Conservation (phyloP, 2,329 filamentous ascomycete genomes). For the Septoria linicola region DNA sequence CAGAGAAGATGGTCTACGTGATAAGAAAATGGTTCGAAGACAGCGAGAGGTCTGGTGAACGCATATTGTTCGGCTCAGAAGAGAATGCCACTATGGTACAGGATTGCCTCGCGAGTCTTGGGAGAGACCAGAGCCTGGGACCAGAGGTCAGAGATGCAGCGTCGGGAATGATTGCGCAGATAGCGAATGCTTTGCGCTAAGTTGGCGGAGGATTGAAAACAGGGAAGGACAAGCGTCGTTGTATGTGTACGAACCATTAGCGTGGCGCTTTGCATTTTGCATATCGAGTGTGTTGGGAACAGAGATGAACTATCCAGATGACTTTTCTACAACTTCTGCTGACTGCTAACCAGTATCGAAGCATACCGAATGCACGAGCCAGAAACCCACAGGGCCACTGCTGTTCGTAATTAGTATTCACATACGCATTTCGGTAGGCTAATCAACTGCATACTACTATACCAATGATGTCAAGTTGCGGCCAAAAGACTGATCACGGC, state of each 20-base stretch:
- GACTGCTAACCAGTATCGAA: too few relatives aligned
- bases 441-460: too few relatives aligned
- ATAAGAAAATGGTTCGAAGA: slow-evolving; percentile 61
- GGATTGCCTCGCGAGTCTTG: slow-evolving; percentile 31
- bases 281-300: too few relatives aligned
- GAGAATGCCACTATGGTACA: slow-evolving; percentile 51
- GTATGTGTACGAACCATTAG: slow-evolving; percentile 4
- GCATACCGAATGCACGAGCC: too few relatives aligned
- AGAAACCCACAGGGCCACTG: too few relatives aligned
- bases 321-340: too few relatives aligned
- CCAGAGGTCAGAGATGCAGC: slow-evolving; percentile 24
- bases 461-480: too few relatives aligned
- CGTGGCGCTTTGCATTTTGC: slow-evolving; percentile 1
- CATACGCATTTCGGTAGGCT: too few relatives aligned
- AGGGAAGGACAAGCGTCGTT: background rate
- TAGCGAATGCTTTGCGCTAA: slow-evolving; percentile 21
- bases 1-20: slow-evolving; percentile 62
- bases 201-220: background rate
- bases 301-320: too few relatives aligned
- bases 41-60: slow-evolving; percentile 53
- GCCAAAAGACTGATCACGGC: too few relatives aligned
- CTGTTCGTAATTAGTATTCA: too few relatives aligned
- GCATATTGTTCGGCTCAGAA: slow-evolving; percentile 60
- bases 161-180: slow-evolving; percentile 22
- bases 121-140: slow-evolving; percentile 28